Conservation (phyloP, 2,329 filamentous ascomycete species). For the Parascedosporium putredinis region DNA sequence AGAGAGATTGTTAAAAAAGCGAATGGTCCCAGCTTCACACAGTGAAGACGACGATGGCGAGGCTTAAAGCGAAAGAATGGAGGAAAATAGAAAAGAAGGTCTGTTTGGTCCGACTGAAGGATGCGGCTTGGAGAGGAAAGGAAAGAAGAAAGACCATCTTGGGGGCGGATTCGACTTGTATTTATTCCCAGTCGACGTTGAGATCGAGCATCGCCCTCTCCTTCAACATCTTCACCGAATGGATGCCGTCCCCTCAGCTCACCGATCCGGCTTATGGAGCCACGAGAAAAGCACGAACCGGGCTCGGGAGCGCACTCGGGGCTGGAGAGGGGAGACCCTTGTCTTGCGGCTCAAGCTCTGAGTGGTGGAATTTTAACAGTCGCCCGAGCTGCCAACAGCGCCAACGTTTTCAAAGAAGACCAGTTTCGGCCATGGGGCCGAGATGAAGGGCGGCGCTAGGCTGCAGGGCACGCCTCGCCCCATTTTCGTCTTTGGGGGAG, state of each 20-base stretch:
- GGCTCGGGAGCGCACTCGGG: too few species aligned
- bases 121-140: background rate
- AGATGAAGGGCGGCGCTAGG: background rate
- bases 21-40: conserved; percentile 9
- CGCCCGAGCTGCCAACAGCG: background rate
- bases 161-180: background rate
- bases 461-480: background rate
- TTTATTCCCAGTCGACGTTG: background rate
- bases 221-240: too few species aligned
- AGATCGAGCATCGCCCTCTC: background rate
- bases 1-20: background rate
- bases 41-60: conserved; percentile 7
- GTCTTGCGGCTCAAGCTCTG: too few species aligned
- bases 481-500: background rate
- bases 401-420: too few species aligned
- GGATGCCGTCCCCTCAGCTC: too few species aligned
- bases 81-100: conserved; percentile 2
- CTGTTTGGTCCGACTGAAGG: conserved; percentile 1
- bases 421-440: too few species aligned
- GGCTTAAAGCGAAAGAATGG: conserved; percentile 4
- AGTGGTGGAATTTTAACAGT: background rate
- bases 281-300: too few species aligned
- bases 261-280: too few species aligned
- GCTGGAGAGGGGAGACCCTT: too few species aligned
- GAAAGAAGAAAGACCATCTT: background rate